Base-by-base conservation (phyloP, 441 rosid genomes). In the Monsonia emarginata region DNA sequence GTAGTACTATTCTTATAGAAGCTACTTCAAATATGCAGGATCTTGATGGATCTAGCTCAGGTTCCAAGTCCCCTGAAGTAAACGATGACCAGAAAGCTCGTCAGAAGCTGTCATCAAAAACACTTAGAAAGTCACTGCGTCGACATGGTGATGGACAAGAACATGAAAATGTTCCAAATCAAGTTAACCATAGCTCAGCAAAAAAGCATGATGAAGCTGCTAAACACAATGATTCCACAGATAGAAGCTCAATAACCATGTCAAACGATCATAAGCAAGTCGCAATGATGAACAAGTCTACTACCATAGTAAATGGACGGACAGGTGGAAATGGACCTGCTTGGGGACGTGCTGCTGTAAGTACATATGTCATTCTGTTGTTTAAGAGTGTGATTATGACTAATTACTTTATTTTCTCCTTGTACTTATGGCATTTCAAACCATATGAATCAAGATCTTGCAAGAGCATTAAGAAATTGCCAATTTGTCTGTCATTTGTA, bases 341-440 rank as follows among this genome's bases (percentile, higher is more conserved):
- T 46, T 86, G 87, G 93, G 90, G 90, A 68, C 88, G 91, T 74
- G 73, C 87, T 27, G 61, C 92, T 75, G 98, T 91, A 81, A 85
- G 96, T 86, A 69, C 65, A 40, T 72, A 50, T 66, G 60, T 57
- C 65, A 34, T 59, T 64, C 56, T 18, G 18, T 64, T 58, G 34
- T 74, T 70, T 60, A 57, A 56, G 25, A 38, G 14, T 69, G 46
- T 63, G 25, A 3, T 58, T 6, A 32, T 64, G 36, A 56, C 64
- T 74, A 57, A 9, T 56, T 56, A 56, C 24, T 16, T 18, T 38
- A 19, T 64, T 72, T 75, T 62, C 52, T 65, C 32, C 50, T 24
- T 9, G 59, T 24, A 52, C 26, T 58, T 27, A 2, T 18, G n/a
- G 19, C n/a, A n/a, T n/a, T 63, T 63, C 26, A 42, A 7, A 38